These are phyloP conservation scores for Hydnum rufescens DNA, from an alignment of 768 basidiomycete species.

Conservation along the genomic window DNA sequence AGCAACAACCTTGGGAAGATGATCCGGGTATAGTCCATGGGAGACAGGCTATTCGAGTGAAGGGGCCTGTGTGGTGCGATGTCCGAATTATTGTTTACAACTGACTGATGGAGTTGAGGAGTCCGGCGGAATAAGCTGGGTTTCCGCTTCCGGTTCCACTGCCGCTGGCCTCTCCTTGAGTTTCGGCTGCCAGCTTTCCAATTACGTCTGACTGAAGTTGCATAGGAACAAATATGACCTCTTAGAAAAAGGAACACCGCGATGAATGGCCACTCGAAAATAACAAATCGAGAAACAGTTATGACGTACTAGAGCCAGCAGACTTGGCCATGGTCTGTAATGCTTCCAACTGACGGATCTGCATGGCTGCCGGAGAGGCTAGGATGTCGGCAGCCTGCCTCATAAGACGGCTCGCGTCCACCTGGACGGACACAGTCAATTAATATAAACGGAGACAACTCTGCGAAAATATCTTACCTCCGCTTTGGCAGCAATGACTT, in stretches of 20 bases:
- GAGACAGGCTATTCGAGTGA: too few species aligned
- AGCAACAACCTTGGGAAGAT: too few species aligned
- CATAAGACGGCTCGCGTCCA: slow-evolving; percentile 82
- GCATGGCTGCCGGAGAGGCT: slow-evolving; percentile 91
- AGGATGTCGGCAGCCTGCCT: slow-evolving; percentile 90
- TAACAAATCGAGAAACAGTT: too few species aligned
- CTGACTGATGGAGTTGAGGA: neutral
- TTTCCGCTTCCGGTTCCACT: neutral
- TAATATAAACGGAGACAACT: too few species aligned
- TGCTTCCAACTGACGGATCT: slow-evolving; percentile 91
- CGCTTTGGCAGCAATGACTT: slow-evolving; percentile 88
- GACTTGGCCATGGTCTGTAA: slow-evolving; percentile 89
- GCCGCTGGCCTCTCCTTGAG: neutral
- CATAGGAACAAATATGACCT: slow-evolving; percentile 92
- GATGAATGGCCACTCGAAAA: too few species aligned
- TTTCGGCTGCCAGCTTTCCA: slow-evolving; percentile 2
- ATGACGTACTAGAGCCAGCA: slow-evolving; percentile 62
- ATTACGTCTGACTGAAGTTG: slow-evolving; percentile 9
- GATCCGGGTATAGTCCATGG: too few species aligned
- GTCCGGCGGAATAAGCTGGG: neutral
- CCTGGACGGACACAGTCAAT: too few species aligned
- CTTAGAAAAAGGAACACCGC: too few species aligned
- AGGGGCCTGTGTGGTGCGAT: too few species aligned
- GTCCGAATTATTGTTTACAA: too few species aligned
- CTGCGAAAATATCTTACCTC: too few species aligned